Percentiles rank a stretch among this genome's conserved stretches.
phyloP scores from a whole-genome alignment of 371 early-diverging fungal species.

The Amoeboradix gromovi region DNA sequence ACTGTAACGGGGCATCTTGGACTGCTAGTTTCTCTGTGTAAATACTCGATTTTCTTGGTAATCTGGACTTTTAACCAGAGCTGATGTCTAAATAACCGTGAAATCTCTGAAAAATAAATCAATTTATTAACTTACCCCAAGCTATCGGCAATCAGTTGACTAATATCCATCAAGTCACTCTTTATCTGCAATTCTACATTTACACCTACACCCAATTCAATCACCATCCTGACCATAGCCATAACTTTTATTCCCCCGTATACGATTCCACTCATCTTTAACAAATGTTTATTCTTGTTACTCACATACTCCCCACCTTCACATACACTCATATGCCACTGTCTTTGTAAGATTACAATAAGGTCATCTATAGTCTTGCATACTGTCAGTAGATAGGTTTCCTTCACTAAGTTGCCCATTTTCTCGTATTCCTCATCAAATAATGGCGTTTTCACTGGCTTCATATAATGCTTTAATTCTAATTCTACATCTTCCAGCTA shows the following conservation, averaged over 20 bases:
- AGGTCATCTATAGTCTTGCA: slow-evolving; percentile 13
- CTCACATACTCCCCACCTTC: neutral
- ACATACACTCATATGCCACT: neutral
- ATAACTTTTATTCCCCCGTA: neutral
- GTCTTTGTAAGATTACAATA: neutral
- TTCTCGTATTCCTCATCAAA: slow-evolving; percentile 46
- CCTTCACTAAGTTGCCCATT: slow-evolving; percentile 32
- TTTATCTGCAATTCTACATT: neutral
- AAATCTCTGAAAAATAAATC: no score
- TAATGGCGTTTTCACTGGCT: slow-evolving; percentile 42
- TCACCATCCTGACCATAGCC: neutral
- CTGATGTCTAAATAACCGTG: no score
- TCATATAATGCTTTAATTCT: slow-evolving; percentile 52
- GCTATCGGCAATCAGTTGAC: neutral
- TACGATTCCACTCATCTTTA: neutral
- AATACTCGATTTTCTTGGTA: no score
- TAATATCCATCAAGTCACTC: neutral
- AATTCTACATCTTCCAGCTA: slow-evolving; percentile 60
- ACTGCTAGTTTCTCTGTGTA: no score
- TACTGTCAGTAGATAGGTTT: slow-evolving; percentile 53
- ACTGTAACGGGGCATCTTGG: no score
- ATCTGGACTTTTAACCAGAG: no score
- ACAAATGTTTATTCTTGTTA: neutral
- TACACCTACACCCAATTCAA: neutral
- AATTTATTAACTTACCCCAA: neutral